phyloP scores from a whole-genome alignment of 768 basidiomycete genomes.

The Vararia minispora region DNA sequence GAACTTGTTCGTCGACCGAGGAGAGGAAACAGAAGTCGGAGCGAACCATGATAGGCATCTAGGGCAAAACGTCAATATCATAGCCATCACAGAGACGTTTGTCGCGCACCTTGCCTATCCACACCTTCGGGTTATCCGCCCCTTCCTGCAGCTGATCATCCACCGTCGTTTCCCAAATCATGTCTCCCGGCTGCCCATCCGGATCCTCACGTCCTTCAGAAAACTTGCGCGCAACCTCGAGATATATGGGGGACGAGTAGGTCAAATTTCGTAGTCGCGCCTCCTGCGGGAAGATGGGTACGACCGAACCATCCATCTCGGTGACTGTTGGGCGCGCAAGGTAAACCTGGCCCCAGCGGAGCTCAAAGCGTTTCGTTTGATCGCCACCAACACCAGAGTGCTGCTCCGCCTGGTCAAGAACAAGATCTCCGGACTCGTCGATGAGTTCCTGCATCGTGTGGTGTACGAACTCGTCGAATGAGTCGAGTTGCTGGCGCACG shows the following conservation, averaged over 20 bases:
- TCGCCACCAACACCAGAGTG: slow-evolving; percentile 78
- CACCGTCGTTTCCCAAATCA: slow-evolving; percentile 67
- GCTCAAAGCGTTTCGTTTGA: slow-evolving; percentile 88
- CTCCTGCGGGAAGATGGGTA: slow-evolving; percentile 94
- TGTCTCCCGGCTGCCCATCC: slow-evolving; percentile 69
- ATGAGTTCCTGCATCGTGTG: slow-evolving; percentile 99
- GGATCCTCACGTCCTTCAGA: slow-evolving; percentile 72
- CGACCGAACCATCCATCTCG: slow-evolving; percentile 89
- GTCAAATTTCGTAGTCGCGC: slow-evolving; percentile 91
- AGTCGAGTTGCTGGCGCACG: slow-evolving; percentile 94
- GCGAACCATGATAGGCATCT: slow-evolving; percentile 98
- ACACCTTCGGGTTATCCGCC: slow-evolving; percentile 79
- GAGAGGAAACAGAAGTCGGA: slow-evolving; percentile 91
- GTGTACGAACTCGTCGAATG: slow-evolving; percentile 97
- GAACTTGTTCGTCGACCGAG: slow-evolving; percentile 63
- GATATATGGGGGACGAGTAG: slow-evolving; percentile 90
- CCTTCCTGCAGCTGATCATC: slow-evolving; percentile 39
- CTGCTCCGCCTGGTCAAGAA: slow-evolving; percentile 93
- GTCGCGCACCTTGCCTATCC: slow-evolving; percentile 79
- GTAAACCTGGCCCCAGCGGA: slow-evolving; percentile 97
- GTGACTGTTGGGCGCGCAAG: slow-evolving; percentile 91
- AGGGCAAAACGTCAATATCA: not conserved
- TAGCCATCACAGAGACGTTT: not conserved
- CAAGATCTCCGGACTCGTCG: slow-evolving; percentile 91
- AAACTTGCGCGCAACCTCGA: slow-evolving; percentile 89